Conservation (phyloP, 2,329 filamentous ascomycete species). For the Diaporthe citri region DNA sequence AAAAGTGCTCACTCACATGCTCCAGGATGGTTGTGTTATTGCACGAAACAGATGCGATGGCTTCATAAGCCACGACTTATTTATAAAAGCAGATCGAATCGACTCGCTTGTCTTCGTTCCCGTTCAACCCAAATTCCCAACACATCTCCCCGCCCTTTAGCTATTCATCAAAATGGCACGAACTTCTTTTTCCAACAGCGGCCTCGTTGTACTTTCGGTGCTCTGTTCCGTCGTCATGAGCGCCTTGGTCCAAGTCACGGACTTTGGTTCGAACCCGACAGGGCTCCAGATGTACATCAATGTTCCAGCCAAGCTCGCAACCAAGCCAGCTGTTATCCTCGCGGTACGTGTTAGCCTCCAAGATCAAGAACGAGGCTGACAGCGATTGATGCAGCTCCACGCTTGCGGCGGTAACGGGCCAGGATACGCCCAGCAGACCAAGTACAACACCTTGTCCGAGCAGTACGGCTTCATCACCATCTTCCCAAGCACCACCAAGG, state of each 20-base stretch:
- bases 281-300: constrained; percentile 57
- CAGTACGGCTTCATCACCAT: constrained; percentile 54
- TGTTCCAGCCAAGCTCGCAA: constrained; percentile 48
- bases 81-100: neutral
- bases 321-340: constrained; percentile 59
- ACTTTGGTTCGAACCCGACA: constrained; percentile 51
- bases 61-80: neutral
- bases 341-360: constrained; percentile 46
- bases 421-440: constrained; percentile 54
- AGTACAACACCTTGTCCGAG: constrained; percentile 57
- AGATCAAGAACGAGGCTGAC: neutral
- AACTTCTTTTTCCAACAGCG: neutral
- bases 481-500: constrained; percentile 56
- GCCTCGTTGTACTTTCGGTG: neutral
- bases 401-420: constrained; percentile 60
- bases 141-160: too few species aligned
- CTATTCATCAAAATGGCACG: neutral
- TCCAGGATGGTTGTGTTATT: neutral
- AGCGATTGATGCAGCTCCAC: constrained; percentile 48
- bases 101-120: neutral
- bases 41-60: neutral
- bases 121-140: neutral
- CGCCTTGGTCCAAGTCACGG: constrained; percentile 39
- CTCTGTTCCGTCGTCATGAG: neutral
- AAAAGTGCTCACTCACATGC: neutral